phyloP scores from a whole-genome alignment of 208 protist species.

The Acanthamoeba culbertsoni region DNA sequence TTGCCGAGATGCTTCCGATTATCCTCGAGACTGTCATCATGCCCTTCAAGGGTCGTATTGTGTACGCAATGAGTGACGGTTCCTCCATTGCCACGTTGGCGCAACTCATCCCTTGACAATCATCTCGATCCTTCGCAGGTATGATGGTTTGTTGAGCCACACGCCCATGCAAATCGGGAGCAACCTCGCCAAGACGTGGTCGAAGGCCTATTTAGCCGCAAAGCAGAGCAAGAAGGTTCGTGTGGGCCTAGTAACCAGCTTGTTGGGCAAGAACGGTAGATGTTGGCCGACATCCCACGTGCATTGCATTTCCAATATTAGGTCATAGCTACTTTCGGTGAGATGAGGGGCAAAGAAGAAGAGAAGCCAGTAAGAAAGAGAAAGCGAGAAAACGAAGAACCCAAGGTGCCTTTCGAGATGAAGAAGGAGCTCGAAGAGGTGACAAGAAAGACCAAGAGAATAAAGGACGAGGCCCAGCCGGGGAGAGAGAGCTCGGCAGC shows the following conservation, averaged over 20 bases:
- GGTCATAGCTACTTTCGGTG: background rate
- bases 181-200: background rate
- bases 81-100: too few relatives aligned
- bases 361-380: background rate
- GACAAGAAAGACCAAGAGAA: background rate
- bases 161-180: background rate
- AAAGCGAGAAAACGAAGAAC: background rate
- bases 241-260: background rate
- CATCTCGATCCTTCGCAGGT: too few relatives aligned
- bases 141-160: background rate
- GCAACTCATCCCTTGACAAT: too few relatives aligned
- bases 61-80: too few relatives aligned
- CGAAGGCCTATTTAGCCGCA: background rate
- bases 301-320: background rate
- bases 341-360: background rate
- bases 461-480: constrained; percentile 9
- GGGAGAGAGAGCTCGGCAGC: background rate
- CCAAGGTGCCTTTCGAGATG: constrained; percentile 38
- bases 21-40: constrained; percentile 29
- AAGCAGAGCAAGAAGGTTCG: constrained; percentile 28
- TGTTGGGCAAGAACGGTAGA: background rate
- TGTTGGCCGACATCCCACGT: background rate
- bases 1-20: background rate
- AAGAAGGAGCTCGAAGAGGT: constrained; percentile 29
- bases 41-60: background rate